These are phyloP conservation scores for Actinomortierella wolfii DNA, from an alignment of 371 early-diverging fungal genomes.

Conservation along the genomic window DNA sequence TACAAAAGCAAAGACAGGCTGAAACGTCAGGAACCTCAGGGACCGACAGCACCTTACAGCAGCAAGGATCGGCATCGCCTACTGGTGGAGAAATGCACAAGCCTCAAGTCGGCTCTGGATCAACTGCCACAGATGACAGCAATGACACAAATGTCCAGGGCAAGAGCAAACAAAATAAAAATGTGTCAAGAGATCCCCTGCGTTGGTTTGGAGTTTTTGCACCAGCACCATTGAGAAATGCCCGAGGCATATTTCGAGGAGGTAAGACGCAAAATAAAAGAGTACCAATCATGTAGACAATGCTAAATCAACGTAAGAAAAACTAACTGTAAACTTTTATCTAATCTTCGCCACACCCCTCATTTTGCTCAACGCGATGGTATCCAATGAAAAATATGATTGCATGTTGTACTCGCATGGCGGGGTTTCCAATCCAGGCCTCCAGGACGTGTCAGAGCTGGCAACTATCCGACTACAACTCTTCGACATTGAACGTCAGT, in stretches of 20 bases:
- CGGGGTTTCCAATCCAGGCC: constrained; percentile 7
- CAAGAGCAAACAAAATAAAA: constrained; percentile 13
- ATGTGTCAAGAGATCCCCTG: constrained; percentile 35
- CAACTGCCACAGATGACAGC: neutral
- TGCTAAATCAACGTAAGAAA: no score
- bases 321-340: neutral
- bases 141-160: neutral
- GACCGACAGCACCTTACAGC: neutral
- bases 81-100: neutral
- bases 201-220: constrained; percentile 47
- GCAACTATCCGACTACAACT: constrained; percentile 21
- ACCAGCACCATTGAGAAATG: constrained; percentile 30
- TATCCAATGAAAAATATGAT: no score
- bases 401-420: no score
- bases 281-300: no score
- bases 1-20: no score
- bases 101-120: neutral
- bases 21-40: neutral
- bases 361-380: no score
- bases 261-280: no score
- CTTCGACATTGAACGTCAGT: constrained; percentile 15
- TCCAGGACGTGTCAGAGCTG: constrained; percentile 33
- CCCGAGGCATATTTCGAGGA: constrained; percentile 26
- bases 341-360: neutral
- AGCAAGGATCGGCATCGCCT: neutral